phyloP scores from a whole-genome alignment of 257 asterid species.

The Schizonepeta tenuifolia region DNA sequence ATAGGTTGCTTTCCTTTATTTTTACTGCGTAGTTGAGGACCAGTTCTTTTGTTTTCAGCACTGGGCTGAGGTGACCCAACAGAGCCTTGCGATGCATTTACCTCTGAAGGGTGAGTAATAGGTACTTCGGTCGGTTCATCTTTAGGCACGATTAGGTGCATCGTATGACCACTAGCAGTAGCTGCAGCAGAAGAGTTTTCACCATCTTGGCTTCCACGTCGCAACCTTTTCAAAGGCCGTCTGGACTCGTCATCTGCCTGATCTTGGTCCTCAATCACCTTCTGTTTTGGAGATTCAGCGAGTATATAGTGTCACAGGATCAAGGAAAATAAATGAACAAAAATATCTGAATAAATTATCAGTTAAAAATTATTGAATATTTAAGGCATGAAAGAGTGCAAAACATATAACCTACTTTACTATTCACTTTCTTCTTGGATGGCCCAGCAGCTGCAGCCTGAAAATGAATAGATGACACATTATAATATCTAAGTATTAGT shows the following conservation, averaged over 20 bases:
- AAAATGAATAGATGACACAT: constrained; percentile 15
- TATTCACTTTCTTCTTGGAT: constrained; percentile 33
- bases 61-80: constrained; percentile 35
- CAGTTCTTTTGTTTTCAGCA: constrained; percentile 35
- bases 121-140: constrained; percentile 62
- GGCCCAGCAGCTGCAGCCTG: constrained; percentile 45
- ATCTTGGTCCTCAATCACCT: constrained; percentile 52
- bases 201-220: constrained; percentile 52
- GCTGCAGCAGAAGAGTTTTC: constrained; percentile 39
- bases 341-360: neutral
- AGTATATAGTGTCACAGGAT: constrained; percentile 18
- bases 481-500: constrained; percentile 9
- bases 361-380: constrained; percentile 10
- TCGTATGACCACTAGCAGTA: constrained; percentile 20
- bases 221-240: constrained; percentile 66
- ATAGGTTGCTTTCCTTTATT: constrained; percentile 53
- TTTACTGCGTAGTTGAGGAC: constrained; percentile 39
- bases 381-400: constrained; percentile 13
- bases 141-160: constrained; percentile 51
- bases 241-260: constrained; percentile 51
- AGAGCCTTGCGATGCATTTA: constrained; percentile 33
- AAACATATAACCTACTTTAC: constrained; percentile 39
- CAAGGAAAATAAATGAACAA: neutral
- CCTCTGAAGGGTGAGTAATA: constrained; percentile 27
- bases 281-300: constrained; percentile 35